Conservation (phyloP, 257 asterid genomes). For the Lycium barbarum region DNA sequence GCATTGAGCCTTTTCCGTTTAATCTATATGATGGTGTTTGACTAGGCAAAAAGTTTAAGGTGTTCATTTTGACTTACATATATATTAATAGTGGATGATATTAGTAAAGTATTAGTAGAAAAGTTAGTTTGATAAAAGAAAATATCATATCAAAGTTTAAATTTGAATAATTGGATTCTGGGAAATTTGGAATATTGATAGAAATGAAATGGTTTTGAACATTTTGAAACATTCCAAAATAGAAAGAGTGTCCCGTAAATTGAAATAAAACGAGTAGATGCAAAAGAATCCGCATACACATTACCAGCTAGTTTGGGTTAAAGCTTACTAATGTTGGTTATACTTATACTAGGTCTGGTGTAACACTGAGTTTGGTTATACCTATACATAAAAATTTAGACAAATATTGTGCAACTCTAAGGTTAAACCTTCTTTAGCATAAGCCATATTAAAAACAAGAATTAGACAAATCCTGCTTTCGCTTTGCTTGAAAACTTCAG, state of each 20-base stretch:
- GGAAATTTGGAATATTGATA: neutral
- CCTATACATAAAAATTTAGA: neutral
- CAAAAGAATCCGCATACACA: neutral
- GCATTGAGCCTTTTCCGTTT: too few relatives aligned
- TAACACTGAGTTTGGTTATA: neutral
- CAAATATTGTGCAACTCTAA: neutral
- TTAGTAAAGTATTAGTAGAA: neutral
- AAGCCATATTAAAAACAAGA: neutral
- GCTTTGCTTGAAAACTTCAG: neutral
- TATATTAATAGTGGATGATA: neutral
- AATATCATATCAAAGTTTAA: neutral
- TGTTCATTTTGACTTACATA: neutral
- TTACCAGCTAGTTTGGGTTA: neutral
- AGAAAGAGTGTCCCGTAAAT: neutral
- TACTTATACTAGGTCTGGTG: neutral
- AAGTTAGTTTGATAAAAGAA: neutral
- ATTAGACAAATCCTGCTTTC: neutral
- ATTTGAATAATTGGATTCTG: neutral
- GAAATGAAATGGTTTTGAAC: neutral
- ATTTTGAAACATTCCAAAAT: neutral
- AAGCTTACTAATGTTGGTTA: conserved; percentile 1
- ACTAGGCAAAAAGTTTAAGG: neutral
- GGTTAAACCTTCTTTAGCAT: neutral
- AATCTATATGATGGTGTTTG: neutral
- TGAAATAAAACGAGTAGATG: neutral